Base-by-base conservation (phyloP, 1,284 basidiomycete species). In the Thelephora terrestris region DNA sequence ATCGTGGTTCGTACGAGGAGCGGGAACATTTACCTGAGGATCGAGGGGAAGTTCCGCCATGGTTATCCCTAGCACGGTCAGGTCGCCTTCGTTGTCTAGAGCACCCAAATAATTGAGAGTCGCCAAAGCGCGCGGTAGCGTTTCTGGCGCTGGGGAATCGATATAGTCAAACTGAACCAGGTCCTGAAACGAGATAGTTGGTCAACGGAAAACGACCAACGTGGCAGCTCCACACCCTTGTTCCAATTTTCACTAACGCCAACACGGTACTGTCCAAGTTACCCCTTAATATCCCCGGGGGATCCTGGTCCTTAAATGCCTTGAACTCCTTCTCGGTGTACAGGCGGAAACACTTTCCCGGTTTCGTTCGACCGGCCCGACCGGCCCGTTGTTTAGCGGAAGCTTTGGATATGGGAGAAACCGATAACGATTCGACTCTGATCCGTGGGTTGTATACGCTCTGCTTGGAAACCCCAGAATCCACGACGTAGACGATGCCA, bases 21-120 rank as follows among this genome's bases (percentile, higher is more conserved):
- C 16, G 14, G 49, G 60, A 37, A 53, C n/a, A 49, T 60, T 36
- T 53, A 79, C 81, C 69, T 94, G 91, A 29, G 92, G 92, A 63
- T 95, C 92, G 23, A 96, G 74, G 20, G 92, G 91, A 68, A 95
- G 93, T 57, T 94, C 91, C n/a, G 91, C 91, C 91, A 95, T 94
- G 53, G 91, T 85, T 46, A 70, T 71, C 24, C 92, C 91, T 1
- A 94, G 68, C 0, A 83, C 69, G 1, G 91, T 95, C 45, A 96
- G 67, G 54, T 89, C 81, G 10, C 91, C 91, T 18, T 92, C 86
- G 55, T 96, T 90, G 61, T 94, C 89, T 51, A 95, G 73, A 0
- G 91, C 91, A 6, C 80, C 79, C 32, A 95, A 74, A 65, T 85
- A 91, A 61, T 94, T 92, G 46, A 96, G 71, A 46, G 94, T 67